A percentile compares a stretch with the other conserved stretches of the same genome.
phyloP scores from a whole-genome alignment of 352 stramenopile genomes.

The Phytophthora tubulina region DNA sequence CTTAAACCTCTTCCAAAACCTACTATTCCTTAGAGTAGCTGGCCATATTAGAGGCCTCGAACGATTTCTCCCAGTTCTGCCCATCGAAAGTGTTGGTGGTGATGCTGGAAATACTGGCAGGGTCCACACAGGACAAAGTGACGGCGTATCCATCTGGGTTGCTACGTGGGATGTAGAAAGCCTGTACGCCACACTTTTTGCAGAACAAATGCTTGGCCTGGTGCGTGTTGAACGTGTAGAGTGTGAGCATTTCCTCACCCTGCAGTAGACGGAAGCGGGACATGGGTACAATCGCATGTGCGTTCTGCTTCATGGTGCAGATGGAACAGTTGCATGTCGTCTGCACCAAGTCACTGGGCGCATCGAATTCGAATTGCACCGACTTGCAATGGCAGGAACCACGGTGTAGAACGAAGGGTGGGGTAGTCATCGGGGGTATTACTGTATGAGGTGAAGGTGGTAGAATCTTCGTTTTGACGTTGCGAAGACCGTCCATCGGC shows the following conservation, averaged over 20 bases:
- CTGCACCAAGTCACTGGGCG: constrained; percentile 57
- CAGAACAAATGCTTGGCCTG: constrained; percentile 85
- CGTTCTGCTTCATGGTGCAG: constrained; percentile 84
- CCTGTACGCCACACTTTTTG: constrained; percentile 76
- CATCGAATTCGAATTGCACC: constrained; percentile 80
- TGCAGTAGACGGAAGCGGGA: constrained; percentile 63
- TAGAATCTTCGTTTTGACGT: not conserved
- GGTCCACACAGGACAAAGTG: constrained; percentile 77
- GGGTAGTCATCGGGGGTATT: not conserved
- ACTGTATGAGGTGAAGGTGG: too few relatives aligned
- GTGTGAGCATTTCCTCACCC: constrained; percentile 60
- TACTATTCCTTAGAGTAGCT: constrained; percentile 28
- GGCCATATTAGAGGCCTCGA: constrained; percentile 21
- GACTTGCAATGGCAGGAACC: constrained; percentile 73
- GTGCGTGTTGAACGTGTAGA: constrained; percentile 88
- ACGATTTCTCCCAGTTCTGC: constrained; percentile 69
- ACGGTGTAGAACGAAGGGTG: constrained; percentile 13
- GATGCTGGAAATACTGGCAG: constrained; percentile 57
- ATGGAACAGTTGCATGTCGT: constrained; percentile 90
- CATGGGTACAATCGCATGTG: constrained; percentile 71
- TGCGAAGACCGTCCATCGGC: not conserved
- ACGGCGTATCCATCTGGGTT: constrained; percentile 84
- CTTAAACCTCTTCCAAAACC: too few relatives aligned
- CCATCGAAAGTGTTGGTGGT: constrained; percentile 78
- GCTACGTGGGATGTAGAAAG: constrained; percentile 86